A percentile compares a stretch with the other conserved stretches of the same genome.
These are phyloP conservation scores for Bretziella fagacearum DNA, from an alignment of 2,329 filamentous ascomycete species.

Conservation along the genomic window DNA sequence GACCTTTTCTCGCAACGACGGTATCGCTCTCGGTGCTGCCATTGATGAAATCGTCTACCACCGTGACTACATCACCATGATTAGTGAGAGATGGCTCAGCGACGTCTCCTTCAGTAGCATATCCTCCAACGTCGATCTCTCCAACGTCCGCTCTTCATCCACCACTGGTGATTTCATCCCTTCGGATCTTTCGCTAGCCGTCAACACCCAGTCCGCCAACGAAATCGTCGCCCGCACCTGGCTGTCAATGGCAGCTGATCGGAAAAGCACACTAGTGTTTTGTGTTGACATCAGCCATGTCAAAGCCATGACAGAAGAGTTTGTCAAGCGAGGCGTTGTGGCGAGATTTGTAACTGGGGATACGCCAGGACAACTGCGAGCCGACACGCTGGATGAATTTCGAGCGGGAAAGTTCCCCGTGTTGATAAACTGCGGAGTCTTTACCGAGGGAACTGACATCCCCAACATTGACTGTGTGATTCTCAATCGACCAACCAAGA, in stretches of 20 bases:
- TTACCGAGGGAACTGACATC: constrained; percentile 94
- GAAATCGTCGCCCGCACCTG: constrained; percentile 73
- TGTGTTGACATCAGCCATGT: constrained; percentile 86
- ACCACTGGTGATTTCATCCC: constrained; percentile 59
- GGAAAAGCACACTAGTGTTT: constrained; percentile 81
- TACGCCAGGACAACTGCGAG: constrained; percentile 52
- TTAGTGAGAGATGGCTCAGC: constrained; percentile 79
- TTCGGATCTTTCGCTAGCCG: constrained; percentile 57
- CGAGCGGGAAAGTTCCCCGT: constrained; percentile 57
- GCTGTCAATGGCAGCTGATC: constrained; percentile 54
- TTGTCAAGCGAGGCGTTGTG: constrained; percentile 62
- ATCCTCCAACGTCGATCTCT: constrained; percentile 63
- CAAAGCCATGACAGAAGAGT: constrained; percentile 52
- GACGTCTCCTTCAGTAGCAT: constrained; percentile 92
- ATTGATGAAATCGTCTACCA: constrained; percentile 96
- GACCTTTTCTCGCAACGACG: constrained; percentile 61
- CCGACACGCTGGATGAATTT: constrained; percentile 58
- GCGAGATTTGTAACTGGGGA: constrained; percentile 75
- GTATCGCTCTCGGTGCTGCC: constrained; percentile 60
- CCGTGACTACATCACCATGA: constrained; percentile 51
- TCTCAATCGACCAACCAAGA: constrained; percentile 73
- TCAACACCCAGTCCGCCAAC: constrained; percentile 72
- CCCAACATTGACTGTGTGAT: constrained; percentile 92
- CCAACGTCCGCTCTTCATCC: constrained; percentile 33
- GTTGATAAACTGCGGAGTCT: constrained; percentile 85